Evolutionary conservation across 2,329 filamentous ascomycete species (phyloP), one percentile per base, ranked within the genome.

Genomic region (Exophiala lecanii-corni): DNA sequence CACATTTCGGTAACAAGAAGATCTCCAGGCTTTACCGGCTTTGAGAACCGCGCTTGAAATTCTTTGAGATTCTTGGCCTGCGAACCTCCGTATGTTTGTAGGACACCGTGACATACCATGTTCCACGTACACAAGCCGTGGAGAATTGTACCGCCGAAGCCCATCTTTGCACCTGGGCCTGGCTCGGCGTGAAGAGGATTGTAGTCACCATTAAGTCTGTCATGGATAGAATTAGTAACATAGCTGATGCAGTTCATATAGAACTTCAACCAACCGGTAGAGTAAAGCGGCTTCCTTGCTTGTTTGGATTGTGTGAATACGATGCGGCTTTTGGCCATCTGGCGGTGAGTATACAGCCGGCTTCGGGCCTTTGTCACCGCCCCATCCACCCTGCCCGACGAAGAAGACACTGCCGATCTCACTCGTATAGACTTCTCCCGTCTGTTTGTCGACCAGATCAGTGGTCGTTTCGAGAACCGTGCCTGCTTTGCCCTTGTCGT

Each of bases 1-100:
- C 73, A 91, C 33, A 82, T 81, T 56, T 82, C 77, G 9, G 79
- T 83, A 18, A 86, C 71, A 26, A 89, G 71, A 67, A 82, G 85
- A 32, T 73, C 70, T 0, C 70, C 70, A 0, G 71, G 71, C 45
- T 69, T 71, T 6, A 73, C 71, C 2, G 70, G 66, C 30, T 62
- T 65, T 36, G 69, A 64, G 54, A 74, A 74, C 23, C 68, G 58
- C 5, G 70, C 69, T 3, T 66, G 63, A 42, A 69, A 72, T 21
- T 65, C 62, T 50, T 60, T 66, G 21, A 74, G 58, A 21, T 66
- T 59, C 2, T 44, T 45, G 2, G 68, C 64, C 43, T 73, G 64
- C 6, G 65, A 66, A 5, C 52, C 59, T 13, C 68, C 70, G 3
- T 71, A 48, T 45, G 60, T 58, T 33, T 60, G 61, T 42, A 73